phyloP scores from a whole-genome alignment of 2,329 filamentous ascomycete species.

The Aspergillus arachidicola region DNA sequence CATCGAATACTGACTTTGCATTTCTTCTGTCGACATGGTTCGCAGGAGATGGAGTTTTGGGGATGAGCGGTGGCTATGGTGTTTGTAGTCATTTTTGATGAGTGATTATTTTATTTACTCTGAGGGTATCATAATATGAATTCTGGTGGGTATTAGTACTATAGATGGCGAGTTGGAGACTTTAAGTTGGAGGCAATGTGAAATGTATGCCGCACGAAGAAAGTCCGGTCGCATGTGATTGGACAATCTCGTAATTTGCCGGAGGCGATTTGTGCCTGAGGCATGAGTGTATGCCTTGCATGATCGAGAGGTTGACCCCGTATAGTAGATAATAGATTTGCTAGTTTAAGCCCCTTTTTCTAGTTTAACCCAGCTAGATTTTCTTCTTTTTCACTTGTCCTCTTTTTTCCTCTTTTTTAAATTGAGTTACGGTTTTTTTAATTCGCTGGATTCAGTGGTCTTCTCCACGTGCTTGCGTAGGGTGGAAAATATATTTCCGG shows the following conservation, averaged over 20 bases:
- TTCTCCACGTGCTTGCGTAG: not conserved
- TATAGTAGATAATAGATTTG: not conserved
- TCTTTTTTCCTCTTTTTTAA: not conserved
- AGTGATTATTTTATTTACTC: not conserved
- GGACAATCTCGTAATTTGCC: not conserved
- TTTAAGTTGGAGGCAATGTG: not conserved
- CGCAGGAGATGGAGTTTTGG: constrained; percentile 23
- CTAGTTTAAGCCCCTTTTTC: not conserved
- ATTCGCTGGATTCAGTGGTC: no score
- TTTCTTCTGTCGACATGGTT: constrained; percentile 23
- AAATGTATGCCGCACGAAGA: not conserved
- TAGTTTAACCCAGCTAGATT: not conserved
- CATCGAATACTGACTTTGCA: constrained; percentile 17
- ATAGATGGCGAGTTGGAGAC: not conserved
- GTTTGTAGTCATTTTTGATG: not conserved
- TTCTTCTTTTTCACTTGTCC: not conserved
- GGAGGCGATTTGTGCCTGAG: not conserved
- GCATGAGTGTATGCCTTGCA: not conserved
- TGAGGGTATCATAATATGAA: not conserved
- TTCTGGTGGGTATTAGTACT: not conserved
- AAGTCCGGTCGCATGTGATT: not conserved
- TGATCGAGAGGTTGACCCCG: not conserved
- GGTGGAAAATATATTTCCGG: not conserved
- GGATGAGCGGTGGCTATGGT: not conserved
- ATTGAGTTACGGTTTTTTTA: no score